phyloP scores from a whole-genome alignment of 179 eudicot genomes.

The Silene vulgaris region DNA sequence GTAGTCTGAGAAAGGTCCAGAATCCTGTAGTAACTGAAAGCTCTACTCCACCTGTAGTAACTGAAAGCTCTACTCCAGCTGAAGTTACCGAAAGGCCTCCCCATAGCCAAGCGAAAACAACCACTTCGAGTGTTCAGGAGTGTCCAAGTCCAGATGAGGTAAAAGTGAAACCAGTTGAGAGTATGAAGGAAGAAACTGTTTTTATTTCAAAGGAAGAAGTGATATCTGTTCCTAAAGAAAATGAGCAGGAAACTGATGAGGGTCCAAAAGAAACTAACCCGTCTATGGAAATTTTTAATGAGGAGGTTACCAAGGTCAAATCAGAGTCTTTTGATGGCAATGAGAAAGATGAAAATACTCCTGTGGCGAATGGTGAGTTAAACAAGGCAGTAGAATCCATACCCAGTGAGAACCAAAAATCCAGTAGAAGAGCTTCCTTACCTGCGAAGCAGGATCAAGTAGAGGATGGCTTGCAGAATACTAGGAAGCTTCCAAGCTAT shows the following conservation, averaged over 20 bases:
- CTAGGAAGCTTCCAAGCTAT: constrained; percentile 46
- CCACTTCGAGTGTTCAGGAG: constrained; percentile 26
- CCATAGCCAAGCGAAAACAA: constrained; percentile 30
- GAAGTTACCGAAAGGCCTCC: constrained; percentile 37
- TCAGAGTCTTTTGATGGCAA: constrained; percentile 26
- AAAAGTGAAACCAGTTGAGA: constrained; percentile 16
- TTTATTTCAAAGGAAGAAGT: constrained; percentile 27
- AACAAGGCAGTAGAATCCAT: constrained; percentile 29
- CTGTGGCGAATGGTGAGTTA: constrained; percentile 29
- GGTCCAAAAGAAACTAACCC: constrained; percentile 25
- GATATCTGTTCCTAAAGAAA: constrained; percentile 13
- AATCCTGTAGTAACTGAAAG: constrained; percentile 42
- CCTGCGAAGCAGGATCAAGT: constrained; percentile 36
- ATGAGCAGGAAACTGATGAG: constrained; percentile 24
- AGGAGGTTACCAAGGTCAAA: constrained; percentile 25
- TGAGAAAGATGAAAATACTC: constrained; percentile 32
- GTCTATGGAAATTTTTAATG: constrained; percentile 25
- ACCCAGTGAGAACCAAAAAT: constrained; percentile 31
- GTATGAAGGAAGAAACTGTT: constrained; percentile 29
- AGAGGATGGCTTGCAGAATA: constrained; percentile 43
- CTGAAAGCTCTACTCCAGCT: constrained; percentile 40
- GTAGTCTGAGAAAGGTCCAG: constrained; percentile 63
- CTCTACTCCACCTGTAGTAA: constrained; percentile 33
- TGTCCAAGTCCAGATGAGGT: constrained; percentile 24
- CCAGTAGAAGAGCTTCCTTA: constrained; percentile 41